Evolutionary conservation across 2,329 filamentous ascomycete genomes (phyloP), one percentile per base, ranked within the genome.

Genomic region (Botrytis cinerea): DNA sequence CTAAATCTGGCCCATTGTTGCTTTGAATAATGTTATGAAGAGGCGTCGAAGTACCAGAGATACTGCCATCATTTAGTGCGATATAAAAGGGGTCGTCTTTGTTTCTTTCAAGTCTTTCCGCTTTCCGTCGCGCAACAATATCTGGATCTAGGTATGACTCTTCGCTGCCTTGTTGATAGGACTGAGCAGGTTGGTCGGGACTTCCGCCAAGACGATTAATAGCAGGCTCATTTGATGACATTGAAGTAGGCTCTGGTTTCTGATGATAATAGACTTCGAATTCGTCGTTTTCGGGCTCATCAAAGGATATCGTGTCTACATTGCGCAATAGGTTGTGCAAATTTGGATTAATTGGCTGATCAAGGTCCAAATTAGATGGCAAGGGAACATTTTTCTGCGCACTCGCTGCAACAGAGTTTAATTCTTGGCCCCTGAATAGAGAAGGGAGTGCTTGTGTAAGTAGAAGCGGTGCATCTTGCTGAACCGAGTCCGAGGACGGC

Each of bases 21-120:
- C 87, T 90, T 74, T 89, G 87, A 4, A 93, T 84, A 73, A 96
- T 93, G 76, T 89, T 92, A 79, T 95, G 92, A 68, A 96, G 90
- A 0, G 93, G 93, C 0, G 93, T 95, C 0, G 92, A 91, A 9
- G 88, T 87, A 48, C 89, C 89, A 6, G 89, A 89, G 0, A 84
- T 83, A 60, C 83, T 84, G 60, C 83, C 84, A 40, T 85, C 85
- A 54, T 83, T 83, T 12, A 84, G 83, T 38, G 86, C 86, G 79
- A 99, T 98, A 80, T 99, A 99, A 82, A 97, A 99, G 0, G 96
- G 96, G 79, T 99, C 96, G 80, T 98, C 95, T 77, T 89, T 92
- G 81, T 97, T 93, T 73, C 94, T 89, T 80, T 97, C 94, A 73
- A 87, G 84, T 18, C 95, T 88, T 80, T 97, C 93, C 6, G 91